phyloP scores from a whole-genome alignment of 345 rosid species.

The Firmiana major region DNA sequence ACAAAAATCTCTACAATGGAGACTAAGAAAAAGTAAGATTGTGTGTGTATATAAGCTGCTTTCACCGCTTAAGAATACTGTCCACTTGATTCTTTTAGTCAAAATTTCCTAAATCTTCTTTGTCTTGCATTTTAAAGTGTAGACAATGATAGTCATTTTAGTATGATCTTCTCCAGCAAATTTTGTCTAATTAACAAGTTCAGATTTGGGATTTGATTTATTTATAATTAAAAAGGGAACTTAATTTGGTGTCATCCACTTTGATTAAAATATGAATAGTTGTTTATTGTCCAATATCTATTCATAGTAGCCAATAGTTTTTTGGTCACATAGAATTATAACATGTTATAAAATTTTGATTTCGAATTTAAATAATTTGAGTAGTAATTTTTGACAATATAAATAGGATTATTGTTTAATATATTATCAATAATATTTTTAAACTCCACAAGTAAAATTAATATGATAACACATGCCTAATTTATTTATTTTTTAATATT shows the following conservation, averaged over 20 bases:
- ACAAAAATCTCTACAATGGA: neutral
- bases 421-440: too few relatives aligned
- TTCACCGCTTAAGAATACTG: too few relatives aligned
- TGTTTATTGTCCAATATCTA: neutral
- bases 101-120: neutral
- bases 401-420: too few relatives aligned
- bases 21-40: neutral
- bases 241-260: neutral
- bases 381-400: neutral
- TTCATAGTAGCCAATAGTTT: neutral
- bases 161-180: neutral
- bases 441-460: too few relatives aligned
- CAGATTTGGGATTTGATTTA: neutral
- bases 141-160: neutral
- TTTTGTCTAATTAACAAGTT: neutral
- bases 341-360: too few relatives aligned
- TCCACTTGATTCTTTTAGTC: neutral
- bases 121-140: neutral
- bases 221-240: neutral
- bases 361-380: neutral
- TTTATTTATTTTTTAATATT: too few relatives aligned
- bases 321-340: too few relatives aligned
- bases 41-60: too few relatives aligned
- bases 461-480: too few relatives aligned
- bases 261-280: neutral